A percentile compares a stretch with the other conserved stretches of the same genome.
Conservation (phyloP, 768 basidiomycete species). For the Suillus weaverae region DNA sequence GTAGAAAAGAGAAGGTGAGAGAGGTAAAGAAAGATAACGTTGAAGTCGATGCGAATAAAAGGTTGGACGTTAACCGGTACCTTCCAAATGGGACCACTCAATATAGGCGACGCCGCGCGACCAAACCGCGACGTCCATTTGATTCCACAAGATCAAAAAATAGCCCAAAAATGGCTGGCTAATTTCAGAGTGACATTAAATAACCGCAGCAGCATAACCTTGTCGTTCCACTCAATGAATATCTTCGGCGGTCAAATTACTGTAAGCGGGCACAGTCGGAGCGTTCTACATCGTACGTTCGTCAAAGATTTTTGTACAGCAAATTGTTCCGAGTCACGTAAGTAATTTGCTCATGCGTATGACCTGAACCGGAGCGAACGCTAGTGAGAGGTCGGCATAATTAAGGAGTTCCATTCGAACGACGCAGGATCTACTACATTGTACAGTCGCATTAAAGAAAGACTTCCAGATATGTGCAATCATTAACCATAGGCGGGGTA, state of each 20-base stretch:
- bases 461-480: slow-evolving; percentile 19
- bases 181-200: neutral
- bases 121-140: no score
- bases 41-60: slow-evolving; percentile 11
- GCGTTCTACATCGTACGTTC: neutral
- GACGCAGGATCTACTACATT: slow-evolving; percentile 23
- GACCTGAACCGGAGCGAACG: neutral
- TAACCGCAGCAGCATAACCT: no score
- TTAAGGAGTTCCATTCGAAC: slow-evolving; percentile 11
- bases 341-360: neutral
- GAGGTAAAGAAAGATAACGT: slow-evolving; percentile 6
- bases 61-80: slow-evolving; percentile 4
- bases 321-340: neutral
- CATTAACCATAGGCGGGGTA: slow-evolving; percentile 27
- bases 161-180: neutral
- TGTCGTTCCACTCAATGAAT: neutral
- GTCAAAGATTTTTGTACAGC: neutral
- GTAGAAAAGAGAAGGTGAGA: slow-evolving; percentile 11
- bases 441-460: slow-evolving; percentile 17
- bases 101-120: neutral
- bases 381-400: neutral
- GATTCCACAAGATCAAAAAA: neutral
- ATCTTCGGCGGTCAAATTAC: no score
- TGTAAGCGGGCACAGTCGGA: neutral
- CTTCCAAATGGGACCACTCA: neutral